These are phyloP conservation scores for Aspergillus floridensis DNA, from an alignment of 2,329 filamentous ascomycete species.

Conservation along the genomic window DNA sequence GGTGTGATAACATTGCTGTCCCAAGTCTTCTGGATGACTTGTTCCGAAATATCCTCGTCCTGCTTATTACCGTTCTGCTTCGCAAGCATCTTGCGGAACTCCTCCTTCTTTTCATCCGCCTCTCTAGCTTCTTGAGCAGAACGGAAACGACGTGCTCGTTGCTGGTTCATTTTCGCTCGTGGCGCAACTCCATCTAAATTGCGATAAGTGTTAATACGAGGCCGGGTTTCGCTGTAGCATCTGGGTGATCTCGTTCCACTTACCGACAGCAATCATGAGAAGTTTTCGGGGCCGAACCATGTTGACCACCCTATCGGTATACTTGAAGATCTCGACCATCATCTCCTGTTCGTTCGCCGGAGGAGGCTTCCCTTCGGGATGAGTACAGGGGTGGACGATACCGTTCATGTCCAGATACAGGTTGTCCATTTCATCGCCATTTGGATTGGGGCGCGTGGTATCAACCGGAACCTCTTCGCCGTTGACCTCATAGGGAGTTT, in stretches of 20 bases:
- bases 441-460: conserved; percentile 80
- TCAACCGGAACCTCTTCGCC: conserved; percentile 83
- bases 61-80: conserved; percentile 68
- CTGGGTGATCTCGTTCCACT: conserved; percentile 8
- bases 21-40: conserved; percentile 80
- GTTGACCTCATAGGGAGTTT: conserved; percentile 77
- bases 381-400: conserved; percentile 97
- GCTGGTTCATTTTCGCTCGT: conserved; percentile 99
- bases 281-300: conserved; percentile 97
- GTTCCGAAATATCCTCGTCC: conserved; percentile 60
- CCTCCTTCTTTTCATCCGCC: conserved; percentile 86
- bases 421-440: conserved; percentile 97
- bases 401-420: conserved; percentile 99
- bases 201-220: conserved; percentile 1
- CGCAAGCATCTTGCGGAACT: conserved; percentile 80
- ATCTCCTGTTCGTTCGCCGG: conserved; percentile 96
- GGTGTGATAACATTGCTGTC: conserved; percentile 88
- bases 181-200: conserved; percentile 90
- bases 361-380: conserved; percentile 88
- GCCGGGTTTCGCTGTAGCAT: not conserved
- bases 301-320: conserved; percentile 97
- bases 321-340: conserved; percentile 98
- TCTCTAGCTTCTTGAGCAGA: conserved; percentile 92
- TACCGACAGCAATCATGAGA: conserved; percentile 94
- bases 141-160: conserved; percentile 91